Evolutionary conservation across 352 stramenopile species (phyloP).

Genomic region (Pelagophyceae sp.): DNA sequence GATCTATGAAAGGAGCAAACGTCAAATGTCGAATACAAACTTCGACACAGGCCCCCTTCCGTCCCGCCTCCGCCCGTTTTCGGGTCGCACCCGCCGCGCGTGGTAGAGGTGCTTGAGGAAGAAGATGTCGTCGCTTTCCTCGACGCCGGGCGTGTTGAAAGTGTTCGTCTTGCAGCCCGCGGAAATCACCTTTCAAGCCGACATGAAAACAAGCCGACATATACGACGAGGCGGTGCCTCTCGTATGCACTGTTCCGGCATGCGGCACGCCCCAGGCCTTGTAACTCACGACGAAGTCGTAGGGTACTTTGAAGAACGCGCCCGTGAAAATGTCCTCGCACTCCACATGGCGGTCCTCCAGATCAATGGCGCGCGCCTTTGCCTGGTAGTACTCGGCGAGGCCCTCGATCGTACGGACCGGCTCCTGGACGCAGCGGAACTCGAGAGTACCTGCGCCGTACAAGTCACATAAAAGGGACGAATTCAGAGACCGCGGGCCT

Average conservation of each 20-base stretch:
- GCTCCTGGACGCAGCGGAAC: conserved; percentile 92
- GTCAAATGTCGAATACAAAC: no score
- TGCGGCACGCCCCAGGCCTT: no score
- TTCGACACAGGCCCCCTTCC: no score
- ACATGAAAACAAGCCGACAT: no score
- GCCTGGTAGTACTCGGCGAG: conserved; percentile 57
- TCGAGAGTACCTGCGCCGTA: conserved; percentile 90
- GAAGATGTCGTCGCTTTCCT: conserved; percentile 63
- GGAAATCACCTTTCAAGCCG: conserved; percentile 75
- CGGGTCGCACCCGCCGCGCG: no score
- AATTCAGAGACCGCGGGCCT: no score
- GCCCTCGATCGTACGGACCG: conserved; percentile 65
- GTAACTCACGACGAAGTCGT: conserved; percentile 91
- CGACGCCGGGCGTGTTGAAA: conserved; percentile 76
- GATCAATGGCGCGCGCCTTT: conserved; percentile 60
- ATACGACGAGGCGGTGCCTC: no score
- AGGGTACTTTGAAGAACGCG: conserved; percentile 52
- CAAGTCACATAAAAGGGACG: no score
- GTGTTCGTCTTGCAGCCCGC: conserved; percentile 85
- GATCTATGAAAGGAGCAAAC: no score
- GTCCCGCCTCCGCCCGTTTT: no score
- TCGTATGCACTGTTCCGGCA: no score
- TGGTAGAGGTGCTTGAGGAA: conserved; percentile 95
- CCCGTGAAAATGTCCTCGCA: conserved; percentile 52
- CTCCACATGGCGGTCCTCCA: conserved; percentile 56